phyloP scores from a whole-genome alignment of 1,139 yeast species.

The Yamadazyma trypodendri region DNA sequence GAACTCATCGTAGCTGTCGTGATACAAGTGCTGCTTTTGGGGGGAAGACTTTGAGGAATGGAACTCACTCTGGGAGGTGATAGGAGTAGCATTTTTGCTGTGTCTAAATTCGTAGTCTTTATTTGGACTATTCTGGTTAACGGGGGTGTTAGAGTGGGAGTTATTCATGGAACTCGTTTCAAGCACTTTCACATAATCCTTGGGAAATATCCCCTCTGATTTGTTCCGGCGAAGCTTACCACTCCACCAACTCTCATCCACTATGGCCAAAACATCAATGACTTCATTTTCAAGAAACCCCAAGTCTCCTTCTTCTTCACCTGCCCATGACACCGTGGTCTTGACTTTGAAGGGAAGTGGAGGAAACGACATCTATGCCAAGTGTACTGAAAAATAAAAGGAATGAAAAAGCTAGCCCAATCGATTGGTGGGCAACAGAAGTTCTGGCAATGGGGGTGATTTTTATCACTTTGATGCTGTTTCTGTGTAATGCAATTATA shows the following conservation, averaged over 20 bases:
- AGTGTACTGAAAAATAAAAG: conserved; percentile 6
- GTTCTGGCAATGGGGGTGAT: background rate
- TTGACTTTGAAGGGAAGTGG: conserved; percentile 68
- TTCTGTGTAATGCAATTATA: too few species aligned
- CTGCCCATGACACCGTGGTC: conserved; percentile 87
- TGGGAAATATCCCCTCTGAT: conserved; percentile 82
- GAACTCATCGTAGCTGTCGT: conserved; percentile 21
- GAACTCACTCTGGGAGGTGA: conserved; percentile 5
- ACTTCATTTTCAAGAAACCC: conserved; percentile 93
- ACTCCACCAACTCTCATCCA: conserved; percentile 92
- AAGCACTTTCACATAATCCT: conserved; percentile 73
- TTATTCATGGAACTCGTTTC: conserved; percentile 24
- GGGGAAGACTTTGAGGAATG: conserved; percentile 3
- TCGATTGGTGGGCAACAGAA: background rate
- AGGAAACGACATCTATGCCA: too few species aligned
- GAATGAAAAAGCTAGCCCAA: background rate
- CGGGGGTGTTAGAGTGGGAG: conserved; percentile 17
- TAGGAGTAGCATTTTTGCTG: conserved; percentile 18
- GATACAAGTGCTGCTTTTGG: conserved; percentile 10
- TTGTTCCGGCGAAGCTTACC: conserved; percentile 80
- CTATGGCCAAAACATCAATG: conserved; percentile 74
- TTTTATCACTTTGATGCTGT: too few species aligned
- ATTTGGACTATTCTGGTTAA: conserved; percentile 19
- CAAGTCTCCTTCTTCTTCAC: conserved; percentile 81
- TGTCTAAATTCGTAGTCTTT: conserved; percentile 16